Evolutionary conservation across 257 asterid species (phyloP), one percentile per base, ranked within the genome.

Genomic region (Fraxinus anomala): DNA sequence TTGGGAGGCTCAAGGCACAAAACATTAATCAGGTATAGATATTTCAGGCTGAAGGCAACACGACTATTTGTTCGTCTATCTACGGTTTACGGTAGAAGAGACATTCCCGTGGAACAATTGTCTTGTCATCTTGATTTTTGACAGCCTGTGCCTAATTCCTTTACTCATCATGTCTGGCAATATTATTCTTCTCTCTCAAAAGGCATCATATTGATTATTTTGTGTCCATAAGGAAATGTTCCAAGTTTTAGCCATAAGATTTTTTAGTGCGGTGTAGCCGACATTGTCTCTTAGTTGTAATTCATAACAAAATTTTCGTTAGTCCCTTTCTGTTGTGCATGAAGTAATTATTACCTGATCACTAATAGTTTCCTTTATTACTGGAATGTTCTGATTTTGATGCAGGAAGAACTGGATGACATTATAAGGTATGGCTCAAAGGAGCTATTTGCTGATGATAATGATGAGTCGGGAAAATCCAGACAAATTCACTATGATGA

Each of bases 401-500:
- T 83, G 85, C 90, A 96, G 99, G 99, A 96, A 83, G 97, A 96
- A 83, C 80, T 96, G 66, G 98, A 96, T 87, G 99, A 92, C 84
- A 96, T 96, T 81, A 93, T 96, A 82, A 89, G 95, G 79, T 96
- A 93, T 77, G 99, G 99, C 34, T 89, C 99, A 63, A 91, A 91
- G 87, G 99, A 96, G 90, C 84, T 96, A 78, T 96, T 96, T 88
- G 96, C 93, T 73, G 99, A 93, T 88, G 99, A 92, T 68, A 93
- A 84, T 76, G 99, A 96, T 31, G 99, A 96, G 81, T 77, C 87
- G 39, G 99, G 91, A 65, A 93, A 93, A 84, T 93, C 98, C 74
- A 94, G 97, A 34, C 98, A 93, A 85, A 96, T 96, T 79, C 99
- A 93, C 88, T 96, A 96, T 77, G 99, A 96, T 78, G 99, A 89